Evolutionary conservation across 2,329 filamentous ascomycete species (phyloP), one percentile per base, ranked within the genome.

Genomic region (Sclerotinia nivalis): DNA sequence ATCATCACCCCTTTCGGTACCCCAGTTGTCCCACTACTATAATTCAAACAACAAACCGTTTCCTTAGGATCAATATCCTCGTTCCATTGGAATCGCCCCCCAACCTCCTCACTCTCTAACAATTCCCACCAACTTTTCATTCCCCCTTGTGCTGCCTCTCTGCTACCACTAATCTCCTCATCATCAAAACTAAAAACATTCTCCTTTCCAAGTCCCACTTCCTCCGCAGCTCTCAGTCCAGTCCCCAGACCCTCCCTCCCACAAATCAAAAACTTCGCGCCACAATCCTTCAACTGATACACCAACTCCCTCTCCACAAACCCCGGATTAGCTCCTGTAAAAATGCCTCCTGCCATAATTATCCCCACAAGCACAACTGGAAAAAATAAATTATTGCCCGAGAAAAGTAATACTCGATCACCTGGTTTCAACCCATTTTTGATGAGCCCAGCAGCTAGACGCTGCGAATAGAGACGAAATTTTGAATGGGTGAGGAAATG

Each of bases 11-110:
- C 93, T 78, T 96, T 96, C 7, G 93, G 92, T 5, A 93, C 84
- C 9, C 93, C 93, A 0, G 93, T 96, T 0, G 93, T 96, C 2
- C 93, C 90, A 15, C 86, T 90, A 72, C 88, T 91, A 81, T 95
- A 96, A 70, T 77, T 59, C 4, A 96, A 85, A 88, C 89, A 74
- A 90, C 87, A 1, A 87, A 86, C 7, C 31, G 66, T 62, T 71
- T 72, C 80, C 72, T 75, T 79, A 72, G 68, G 76, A 76, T 70
- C 82, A 81, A 54, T 79, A 78, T 61, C 83, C 45, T 74, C 72
- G 34, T 59, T 66, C 92, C 92, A 96, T 61, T 81, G 79, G 78
- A 91, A 94, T 2, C 76, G 77, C 2, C 82, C 79, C 1, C 87
- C 91, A 54, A 87, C 82, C 15, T 81, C 78, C 45, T 80, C 80